phyloP scores from a whole-genome alignment of 2,329 filamentous ascomycete genomes.

The Fusarium annulatum region DNA sequence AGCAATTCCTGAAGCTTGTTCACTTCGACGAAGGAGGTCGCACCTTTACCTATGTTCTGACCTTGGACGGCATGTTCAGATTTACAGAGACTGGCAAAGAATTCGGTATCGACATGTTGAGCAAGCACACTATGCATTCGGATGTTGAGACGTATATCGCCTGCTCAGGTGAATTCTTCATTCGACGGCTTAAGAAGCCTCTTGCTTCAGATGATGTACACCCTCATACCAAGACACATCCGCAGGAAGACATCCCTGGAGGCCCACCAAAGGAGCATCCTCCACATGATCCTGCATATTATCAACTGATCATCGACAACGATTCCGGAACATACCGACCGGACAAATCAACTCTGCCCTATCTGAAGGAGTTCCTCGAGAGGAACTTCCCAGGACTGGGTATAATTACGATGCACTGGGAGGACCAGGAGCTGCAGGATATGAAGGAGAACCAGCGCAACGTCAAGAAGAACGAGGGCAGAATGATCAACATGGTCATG shows the following conservation, averaged over 20 bases:
- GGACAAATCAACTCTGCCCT: conserved; percentile 78
- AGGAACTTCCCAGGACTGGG: conserved; percentile 81
- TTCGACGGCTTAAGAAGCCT: conserved; percentile 72
- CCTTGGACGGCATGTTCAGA: conserved; percentile 84
- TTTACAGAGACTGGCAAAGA: conserved; percentile 97
- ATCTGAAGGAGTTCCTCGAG: conserved; percentile 76
- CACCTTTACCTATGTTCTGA: conserved; percentile 92
- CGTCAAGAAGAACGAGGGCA: conserved; percentile 74
- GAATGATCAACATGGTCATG: conserved; percentile 64
- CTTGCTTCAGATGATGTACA: conserved; percentile 56
- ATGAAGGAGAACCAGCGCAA: conserved; percentile 82
- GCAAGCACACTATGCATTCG: conserved; percentile 97
- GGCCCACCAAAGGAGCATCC: conserved; percentile 58
- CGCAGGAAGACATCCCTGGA: conserved; percentile 58
- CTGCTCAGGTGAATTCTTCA: conserved; percentile 92
- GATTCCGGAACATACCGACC: conserved; percentile 94
- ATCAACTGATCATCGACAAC: conserved; percentile 94
- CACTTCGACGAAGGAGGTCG: conserved; percentile 88
- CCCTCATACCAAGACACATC: conserved; percentile 62
- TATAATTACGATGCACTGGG: conserved; percentile 80
- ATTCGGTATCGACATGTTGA: conserved; percentile 91
- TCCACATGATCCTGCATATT: conserved; percentile 65
- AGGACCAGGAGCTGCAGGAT: conserved; percentile 76
- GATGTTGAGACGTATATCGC: conserved; percentile 92
- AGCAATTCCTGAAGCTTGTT: conserved; percentile 85